Evolutionary conservation across 2,329 filamentous ascomycete species (phyloP).

Genomic region (Trichophyton simii): DNA sequence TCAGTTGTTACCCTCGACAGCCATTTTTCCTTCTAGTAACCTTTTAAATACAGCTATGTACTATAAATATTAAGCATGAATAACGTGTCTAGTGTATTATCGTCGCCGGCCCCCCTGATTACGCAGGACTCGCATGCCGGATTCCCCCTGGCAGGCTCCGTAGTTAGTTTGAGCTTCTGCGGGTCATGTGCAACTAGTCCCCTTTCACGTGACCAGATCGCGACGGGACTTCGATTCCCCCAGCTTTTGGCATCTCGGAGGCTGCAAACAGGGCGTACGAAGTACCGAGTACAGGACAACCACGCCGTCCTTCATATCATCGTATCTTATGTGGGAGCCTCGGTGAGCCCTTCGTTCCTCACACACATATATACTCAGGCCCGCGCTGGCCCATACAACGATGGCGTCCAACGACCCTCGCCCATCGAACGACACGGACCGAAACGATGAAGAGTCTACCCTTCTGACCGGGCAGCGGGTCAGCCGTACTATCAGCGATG

Average conservation of each 20-base stretch:
- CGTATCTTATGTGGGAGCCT: neutral
- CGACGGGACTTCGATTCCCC: neutral
- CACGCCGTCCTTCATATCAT: neutral
- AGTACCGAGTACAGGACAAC: neutral
- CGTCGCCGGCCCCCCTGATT: neutral
- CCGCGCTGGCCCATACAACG: neutral
- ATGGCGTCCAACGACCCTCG: slow-evolving; percentile 20
- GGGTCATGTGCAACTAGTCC: neutral
- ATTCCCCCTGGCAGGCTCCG: too few species aligned
- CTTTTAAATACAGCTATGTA: neutral
- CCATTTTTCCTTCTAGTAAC: neutral
- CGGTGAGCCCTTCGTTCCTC: neutral
- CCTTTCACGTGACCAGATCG: neutral
- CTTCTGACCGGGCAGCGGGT: slow-evolving; percentile 46
- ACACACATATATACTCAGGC: neutral
- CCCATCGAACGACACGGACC: slow-evolving; percentile 44
- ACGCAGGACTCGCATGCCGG: too few species aligned
- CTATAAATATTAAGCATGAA: neutral
- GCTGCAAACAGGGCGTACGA: neutral
- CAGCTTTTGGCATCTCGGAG: neutral
- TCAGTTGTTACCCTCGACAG: neutral
- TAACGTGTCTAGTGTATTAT: neutral
- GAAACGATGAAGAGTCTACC: slow-evolving; percentile 48
- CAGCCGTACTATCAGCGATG: slow-evolving; percentile 17
- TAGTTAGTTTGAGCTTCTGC: neutral